These are phyloP conservation scores for Aaosphaeria pasadenensis DNA, from an alignment of 2,329 filamentous ascomycete genomes.

Conservation along the genomic window DNA sequence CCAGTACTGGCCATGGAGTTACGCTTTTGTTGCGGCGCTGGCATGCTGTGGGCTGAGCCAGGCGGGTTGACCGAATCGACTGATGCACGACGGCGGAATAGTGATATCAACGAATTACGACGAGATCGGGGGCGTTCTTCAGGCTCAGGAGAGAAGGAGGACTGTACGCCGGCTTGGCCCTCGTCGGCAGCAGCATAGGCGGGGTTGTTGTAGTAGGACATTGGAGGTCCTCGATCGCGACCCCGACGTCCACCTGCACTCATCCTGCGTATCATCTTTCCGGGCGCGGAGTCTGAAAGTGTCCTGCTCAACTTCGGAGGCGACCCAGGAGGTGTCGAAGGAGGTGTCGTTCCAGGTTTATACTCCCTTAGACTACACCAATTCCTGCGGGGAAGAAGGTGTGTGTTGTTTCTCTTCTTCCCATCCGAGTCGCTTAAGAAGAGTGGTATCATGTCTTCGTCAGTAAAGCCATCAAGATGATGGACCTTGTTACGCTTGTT, in stretches of 20 bases:
- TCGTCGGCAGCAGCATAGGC: conserved; percentile 30
- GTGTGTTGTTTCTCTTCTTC: conserved; percentile 86
- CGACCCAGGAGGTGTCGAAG: conserved; percentile 51
- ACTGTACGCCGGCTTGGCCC: conserved; percentile 24
- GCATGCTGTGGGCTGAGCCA: conserved; percentile 22
- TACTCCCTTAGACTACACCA: conserved; percentile 94
- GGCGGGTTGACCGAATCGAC: conserved; percentile 22
- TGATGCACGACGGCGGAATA: conserved; percentile 33
- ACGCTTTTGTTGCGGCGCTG: conserved; percentile 12
- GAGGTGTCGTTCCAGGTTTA: conserved; percentile 71
- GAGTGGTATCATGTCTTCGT: conserved; percentile 94
- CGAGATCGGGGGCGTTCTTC: conserved; percentile 29
- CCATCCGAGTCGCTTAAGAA: conserved; percentile 88
- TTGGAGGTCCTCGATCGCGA: conserved; percentile 31
- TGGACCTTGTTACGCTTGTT: conserved; percentile 85
- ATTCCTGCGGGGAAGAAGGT: conserved; percentile 83
- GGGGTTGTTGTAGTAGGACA: conserved; percentile 38
- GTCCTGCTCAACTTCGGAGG: conserved; percentile 20
- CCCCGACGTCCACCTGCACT: conserved; percentile 23
- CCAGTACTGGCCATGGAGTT: conserved; percentile 7
- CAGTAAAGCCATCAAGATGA: conserved; percentile 67
- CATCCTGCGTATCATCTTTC: conserved; percentile 43
- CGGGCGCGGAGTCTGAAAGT: conserved; percentile 36
- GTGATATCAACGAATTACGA: conserved; percentile 30
- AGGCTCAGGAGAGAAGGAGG: conserved; percentile 35